Evolutionary conservation across 1,284 basidiomycete species (phyloP), one percentile per base, ranked within the genome.

Genomic region (Entoloma clypeatum): DNA sequence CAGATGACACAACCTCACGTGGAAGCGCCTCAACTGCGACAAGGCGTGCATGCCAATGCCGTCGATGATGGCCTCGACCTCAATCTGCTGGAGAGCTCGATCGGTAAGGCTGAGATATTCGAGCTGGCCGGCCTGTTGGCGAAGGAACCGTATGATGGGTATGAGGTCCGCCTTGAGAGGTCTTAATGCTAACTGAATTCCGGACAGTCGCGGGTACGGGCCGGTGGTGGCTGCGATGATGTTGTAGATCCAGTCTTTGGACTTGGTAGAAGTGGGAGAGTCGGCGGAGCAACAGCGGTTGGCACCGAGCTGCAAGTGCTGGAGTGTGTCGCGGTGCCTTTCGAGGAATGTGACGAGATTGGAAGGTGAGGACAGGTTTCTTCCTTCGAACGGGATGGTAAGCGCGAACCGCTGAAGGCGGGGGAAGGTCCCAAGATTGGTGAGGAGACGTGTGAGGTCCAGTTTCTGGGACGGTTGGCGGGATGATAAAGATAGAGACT

Each of bases 311-410:
- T 52, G 55, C 22, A 72, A 43, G 11, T 57, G 55, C 39, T 60
- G 57, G 34, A 72, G 51, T 0, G 59, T 63, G 4, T 35, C 24
- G 22, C 49, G 41, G 43, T 70, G 67, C 21, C 54, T 59, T 7
- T 48, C 44, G 11, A 73, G 44, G 46, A 70, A 69, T 2, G 17
- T 39, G 8, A 55, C 57, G 14, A 71, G 57, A 6, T 44, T 28
- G 13, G 34, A 35, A 1, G 60, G 59, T 16, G 60, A 53, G 10
- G 59, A 53, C 13, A 73, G 58, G 24, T 70, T 67, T 5, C 51
- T 53, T 6, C 69, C 68, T 25, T 71, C 63, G 36, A 64, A 68
- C 5, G 71, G 69, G 13, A 71, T 67, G 23, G 60, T 65, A 10
- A 73, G 51, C 1, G 56, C 44, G 28, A 71, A 55, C 0, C 60